Evolutionary conservation across 225 moss, liverwort and hornwort species (phyloP).

Genomic region (Climacium dendroides): DNA sequence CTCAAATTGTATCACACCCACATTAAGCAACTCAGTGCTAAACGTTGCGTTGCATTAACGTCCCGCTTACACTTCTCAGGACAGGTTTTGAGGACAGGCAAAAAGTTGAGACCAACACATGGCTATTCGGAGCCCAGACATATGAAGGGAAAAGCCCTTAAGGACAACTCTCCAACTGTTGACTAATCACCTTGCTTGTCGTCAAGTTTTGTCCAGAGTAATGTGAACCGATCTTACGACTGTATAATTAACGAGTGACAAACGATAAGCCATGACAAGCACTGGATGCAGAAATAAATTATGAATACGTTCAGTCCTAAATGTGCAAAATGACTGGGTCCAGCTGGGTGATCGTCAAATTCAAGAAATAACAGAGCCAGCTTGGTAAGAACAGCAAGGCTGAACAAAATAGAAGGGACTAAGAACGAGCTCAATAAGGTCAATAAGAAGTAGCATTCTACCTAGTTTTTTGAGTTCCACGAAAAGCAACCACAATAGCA

Average conservation of each 20-base stretch:
- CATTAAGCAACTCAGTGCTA: neutral
- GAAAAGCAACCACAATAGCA: conserved; percentile 77
- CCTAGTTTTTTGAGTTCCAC: conserved; percentile 87
- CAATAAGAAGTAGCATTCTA: neutral
- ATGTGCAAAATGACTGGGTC: neutral
- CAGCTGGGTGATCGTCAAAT: neutral
- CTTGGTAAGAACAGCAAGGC: neutral
- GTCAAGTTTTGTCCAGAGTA: neutral
- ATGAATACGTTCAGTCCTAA: neutral
- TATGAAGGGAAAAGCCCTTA: neutral
- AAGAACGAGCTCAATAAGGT: neutral
- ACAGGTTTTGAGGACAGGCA: neutral
- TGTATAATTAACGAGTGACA: neutral
- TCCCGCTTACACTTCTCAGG: neutral
- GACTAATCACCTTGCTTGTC: neutral
- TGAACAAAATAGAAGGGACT: neutral
- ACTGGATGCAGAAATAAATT: neutral
- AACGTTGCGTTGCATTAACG: neutral
- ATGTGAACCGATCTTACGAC: neutral
- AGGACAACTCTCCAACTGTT: neutral
- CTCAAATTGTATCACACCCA: neutral
- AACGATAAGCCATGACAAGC: neutral
- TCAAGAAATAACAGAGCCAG: neutral
- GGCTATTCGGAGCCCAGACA: neutral
- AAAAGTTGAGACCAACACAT: neutral